Evolutionary conservation across 2,329 filamentous ascomycete species (phyloP).

Genomic region (Alternaria postmessia): DNA sequence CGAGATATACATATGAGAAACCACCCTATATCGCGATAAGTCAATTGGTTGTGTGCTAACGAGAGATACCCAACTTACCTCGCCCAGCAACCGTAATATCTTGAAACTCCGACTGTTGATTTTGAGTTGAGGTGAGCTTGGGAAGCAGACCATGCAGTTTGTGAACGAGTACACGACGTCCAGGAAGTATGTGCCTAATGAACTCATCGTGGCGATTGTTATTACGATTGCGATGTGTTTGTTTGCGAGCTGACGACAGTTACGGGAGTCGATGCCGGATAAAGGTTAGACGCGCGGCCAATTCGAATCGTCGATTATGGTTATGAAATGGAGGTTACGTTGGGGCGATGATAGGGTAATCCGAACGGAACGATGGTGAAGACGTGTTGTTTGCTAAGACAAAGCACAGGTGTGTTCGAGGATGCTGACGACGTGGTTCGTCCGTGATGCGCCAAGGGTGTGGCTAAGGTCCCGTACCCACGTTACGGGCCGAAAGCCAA

Average conservation of each 20-base stretch:
- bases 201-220: constrained; percentile 38
- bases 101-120: constrained; percentile 97
- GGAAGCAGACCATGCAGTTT: constrained; percentile 96
- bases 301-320: neutral
- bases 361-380: neutral
- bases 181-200: constrained; percentile 69
- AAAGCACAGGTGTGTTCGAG: constrained; percentile 23
- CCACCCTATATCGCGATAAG: constrained; percentile 69
- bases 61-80: constrained; percentile 64
- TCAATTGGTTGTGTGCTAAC: neutral
- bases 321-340: neutral
- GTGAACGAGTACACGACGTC: constrained; percentile 91
- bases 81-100: constrained; percentile 89
- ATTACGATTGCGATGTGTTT: constrained; percentile 8
- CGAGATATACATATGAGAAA: constrained; percentile 98
- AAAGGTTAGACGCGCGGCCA: constrained; percentile 13
- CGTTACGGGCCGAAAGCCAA: no score
- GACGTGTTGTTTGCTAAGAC: constrained; percentile 28
- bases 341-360: neutral
- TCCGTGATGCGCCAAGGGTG: constrained; percentile 29
- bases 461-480: constrained; percentile 18
- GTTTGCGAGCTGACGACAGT: constrained; percentile 29
- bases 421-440: constrained; percentile 34
- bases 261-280: constrained; percentile 22
- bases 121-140: constrained; percentile 89